Conservation (phyloP, 2,329 filamentous ascomycete species). For the Nothophaeocryptopus gaeumannii region DNA sequence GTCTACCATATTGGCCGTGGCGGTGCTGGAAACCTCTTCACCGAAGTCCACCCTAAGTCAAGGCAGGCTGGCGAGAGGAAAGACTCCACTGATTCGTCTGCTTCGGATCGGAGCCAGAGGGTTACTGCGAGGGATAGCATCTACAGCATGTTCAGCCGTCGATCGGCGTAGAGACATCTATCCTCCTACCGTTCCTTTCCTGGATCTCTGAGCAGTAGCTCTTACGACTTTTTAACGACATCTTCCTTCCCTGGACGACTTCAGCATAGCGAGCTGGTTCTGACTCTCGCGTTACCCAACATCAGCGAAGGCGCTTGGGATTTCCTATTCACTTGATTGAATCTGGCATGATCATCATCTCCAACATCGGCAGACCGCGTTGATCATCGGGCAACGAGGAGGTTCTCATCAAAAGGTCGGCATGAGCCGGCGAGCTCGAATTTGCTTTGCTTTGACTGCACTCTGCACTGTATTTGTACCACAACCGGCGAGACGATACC, state of each 20-base stretch:
- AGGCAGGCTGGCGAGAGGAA: conserved; percentile 7
- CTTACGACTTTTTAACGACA: conserved; percentile 13
- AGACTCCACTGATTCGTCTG: conserved; percentile 17
- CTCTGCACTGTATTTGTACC: conserved; percentile 8
- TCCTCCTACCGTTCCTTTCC: conserved; percentile 2
- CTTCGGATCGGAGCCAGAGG: conserved; percentile 27
- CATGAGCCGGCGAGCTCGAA: conserved; percentile 9
- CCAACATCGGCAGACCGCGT: conserved; percentile 1
- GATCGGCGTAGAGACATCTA: conserved; percentile 15
- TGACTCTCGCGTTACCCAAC: conserved; percentile 22
- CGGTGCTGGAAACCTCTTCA: conserved; percentile 55
- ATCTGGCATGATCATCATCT: neutral
- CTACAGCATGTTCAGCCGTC: conserved; percentile 24
- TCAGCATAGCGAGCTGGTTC: conserved; percentile 22
- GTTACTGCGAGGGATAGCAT: conserved; percentile 13
- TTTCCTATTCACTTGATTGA: neutral
- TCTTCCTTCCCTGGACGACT: neutral
- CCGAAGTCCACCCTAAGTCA: conserved; percentile 29
- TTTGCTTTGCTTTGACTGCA: conserved; percentile 3
- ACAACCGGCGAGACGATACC: conserved; percentile 20
- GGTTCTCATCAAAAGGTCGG: conserved; percentile 9
- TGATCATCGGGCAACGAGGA: conserved; percentile 2
- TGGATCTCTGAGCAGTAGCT: conserved; percentile 1
- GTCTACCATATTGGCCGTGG: conserved; percentile 64
- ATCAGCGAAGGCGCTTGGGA: conserved; percentile 25